phyloP scores from a whole-genome alignment of 768 basidiomycete species.

The Phanerodontia chrysosporium region DNA sequence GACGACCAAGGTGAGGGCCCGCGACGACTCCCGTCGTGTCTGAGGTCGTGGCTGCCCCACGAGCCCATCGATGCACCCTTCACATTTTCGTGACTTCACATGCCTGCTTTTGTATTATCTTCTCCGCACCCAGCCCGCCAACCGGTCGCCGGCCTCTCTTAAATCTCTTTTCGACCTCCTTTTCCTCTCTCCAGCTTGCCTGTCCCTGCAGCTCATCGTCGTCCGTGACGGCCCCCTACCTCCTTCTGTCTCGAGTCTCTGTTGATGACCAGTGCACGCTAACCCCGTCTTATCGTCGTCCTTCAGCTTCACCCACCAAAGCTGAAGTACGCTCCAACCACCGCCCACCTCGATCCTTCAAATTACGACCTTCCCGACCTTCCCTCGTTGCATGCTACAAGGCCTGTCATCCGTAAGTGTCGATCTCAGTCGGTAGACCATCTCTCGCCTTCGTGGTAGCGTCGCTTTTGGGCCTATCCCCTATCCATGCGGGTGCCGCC shows the following conservation, averaged over 20 bases:
- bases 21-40: not conserved
- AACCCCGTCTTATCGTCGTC: constrained; percentile 16
- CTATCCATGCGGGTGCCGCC: constrained; percentile 6
- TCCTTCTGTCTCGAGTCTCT: constrained; percentile 10
- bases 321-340: constrained; percentile 9
- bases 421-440: not conserved
- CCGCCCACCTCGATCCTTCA: constrained; percentile 1
- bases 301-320: constrained; percentile 10
- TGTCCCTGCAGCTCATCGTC: constrained; percentile 15
- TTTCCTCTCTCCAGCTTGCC: constrained; percentile 18
- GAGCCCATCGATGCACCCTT: constrained; percentile 11
- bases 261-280: constrained; percentile 22
- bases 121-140: constrained; percentile 9
- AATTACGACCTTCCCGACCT: constrained; percentile 3
- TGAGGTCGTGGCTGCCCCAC: not conserved
- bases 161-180: constrained; percentile 20
- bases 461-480: constrained; percentile 1
- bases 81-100: constrained; percentile 19
- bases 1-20: constrained; percentile 15
- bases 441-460: constrained; percentile 2
- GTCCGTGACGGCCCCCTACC: constrained; percentile 17
- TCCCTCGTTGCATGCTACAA: constrained; percentile 14
- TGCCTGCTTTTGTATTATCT: constrained; percentile 18
- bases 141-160: constrained; percentile 22
- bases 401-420: constrained; percentile 12